phyloP scores from a whole-genome alignment of 2,329 filamentous ascomycete genomes.

The Pochonia chlamydosporia region DNA sequence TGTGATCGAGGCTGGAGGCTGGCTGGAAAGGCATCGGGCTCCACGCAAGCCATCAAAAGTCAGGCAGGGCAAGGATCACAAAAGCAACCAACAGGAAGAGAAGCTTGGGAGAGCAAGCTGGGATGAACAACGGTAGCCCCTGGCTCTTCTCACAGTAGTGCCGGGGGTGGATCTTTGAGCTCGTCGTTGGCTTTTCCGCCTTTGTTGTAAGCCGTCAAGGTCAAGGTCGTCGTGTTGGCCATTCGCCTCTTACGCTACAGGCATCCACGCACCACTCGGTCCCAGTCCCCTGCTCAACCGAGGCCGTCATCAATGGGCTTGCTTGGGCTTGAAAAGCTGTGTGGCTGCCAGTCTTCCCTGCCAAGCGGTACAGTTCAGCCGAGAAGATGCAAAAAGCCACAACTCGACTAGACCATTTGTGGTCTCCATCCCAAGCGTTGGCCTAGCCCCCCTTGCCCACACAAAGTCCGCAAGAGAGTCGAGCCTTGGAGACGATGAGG shows the following conservation, averaged over 20 bases:
- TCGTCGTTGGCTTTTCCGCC: background rate
- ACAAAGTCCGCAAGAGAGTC: background rate
- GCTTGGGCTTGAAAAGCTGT: no score
- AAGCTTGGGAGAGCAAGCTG: no score
- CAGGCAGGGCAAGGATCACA: no score
- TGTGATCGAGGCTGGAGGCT: background rate
- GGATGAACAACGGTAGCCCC: background rate
- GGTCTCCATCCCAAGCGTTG: background rate
- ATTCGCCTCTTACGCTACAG: no score
- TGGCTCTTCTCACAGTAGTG: background rate
- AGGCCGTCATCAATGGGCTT: background rate
- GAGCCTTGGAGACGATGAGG: background rate
- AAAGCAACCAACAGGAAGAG: no score
- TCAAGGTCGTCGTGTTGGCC: no score
- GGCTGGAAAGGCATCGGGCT: no score
- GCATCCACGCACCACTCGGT: no score
- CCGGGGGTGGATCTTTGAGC: background rate
- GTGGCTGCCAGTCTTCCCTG: background rate
- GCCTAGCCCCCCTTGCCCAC: background rate
- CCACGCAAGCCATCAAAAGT: no score
- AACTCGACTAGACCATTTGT: background rate
- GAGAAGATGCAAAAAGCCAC: background rate
- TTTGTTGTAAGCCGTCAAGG: no score
- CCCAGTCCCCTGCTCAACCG: no score
- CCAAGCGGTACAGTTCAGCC: background rate